Evolutionary conservation across 75 land plant genomes (phyloP).

Genomic region (Pinus taeda): DNA sequence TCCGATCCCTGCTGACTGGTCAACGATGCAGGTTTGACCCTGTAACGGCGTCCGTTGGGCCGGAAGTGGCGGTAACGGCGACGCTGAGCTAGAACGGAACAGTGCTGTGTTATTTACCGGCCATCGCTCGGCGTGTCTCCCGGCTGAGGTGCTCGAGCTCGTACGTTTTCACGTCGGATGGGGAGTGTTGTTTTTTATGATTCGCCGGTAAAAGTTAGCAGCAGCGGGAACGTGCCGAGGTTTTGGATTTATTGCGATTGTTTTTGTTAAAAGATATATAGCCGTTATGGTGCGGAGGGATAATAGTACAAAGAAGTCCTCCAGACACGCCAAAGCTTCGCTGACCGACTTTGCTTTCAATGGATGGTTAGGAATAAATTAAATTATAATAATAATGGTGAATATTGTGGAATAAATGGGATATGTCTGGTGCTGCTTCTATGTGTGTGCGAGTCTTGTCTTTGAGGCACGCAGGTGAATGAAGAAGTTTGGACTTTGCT

Average conservation of each 20-base stretch:
- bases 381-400: neutral
- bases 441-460: neutral
- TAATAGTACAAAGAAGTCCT: neutral
- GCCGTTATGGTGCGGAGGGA: neutral
- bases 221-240: neutral
- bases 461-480: neutral
- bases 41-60: neutral
- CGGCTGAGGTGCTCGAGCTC: neutral
- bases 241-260: neutral
- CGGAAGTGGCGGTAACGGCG: neutral
- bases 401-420: neutral
- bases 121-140: neutral
- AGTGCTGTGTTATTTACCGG: neutral
- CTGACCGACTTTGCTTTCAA: slow-evolving; percentile 1
- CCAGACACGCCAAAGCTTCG: neutral
- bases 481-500: too few species aligned
- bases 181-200: neutral
- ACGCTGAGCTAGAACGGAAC: neutral
- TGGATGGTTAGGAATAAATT: neutral
- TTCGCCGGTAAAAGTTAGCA: neutral
- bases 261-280: neutral
- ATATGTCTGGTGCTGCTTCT: neutral
- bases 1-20: neutral
- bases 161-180: neutral
- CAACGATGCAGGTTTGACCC: neutral